Evolutionary conservation across 2,329 filamentous ascomycete genomes (phyloP), one percentile per base, ranked within the genome.

Genomic region (Blastomyces percursus): DNA sequence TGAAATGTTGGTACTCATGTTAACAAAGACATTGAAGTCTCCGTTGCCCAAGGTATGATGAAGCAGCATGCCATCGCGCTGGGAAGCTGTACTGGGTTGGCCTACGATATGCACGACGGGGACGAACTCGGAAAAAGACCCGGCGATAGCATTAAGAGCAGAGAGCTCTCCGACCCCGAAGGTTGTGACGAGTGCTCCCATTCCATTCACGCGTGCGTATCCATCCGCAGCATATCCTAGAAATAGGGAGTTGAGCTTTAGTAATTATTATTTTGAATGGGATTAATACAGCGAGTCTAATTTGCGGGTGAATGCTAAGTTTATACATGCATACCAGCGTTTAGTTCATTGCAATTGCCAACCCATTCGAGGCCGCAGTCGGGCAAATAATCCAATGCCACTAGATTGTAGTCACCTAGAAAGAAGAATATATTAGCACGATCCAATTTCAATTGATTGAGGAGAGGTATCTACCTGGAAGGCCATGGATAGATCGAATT

Each of bases 201-300:
- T 84, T 54, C 86, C 85, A 66, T 86, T 87, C 65, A 89, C 81
- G 65, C 88, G 82, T 62, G 86, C 86, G 70, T 91, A 91, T 32
- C 87, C 88, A 74, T 91, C 88, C 24, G 88, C 86, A 38, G 88
- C 87, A 70, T 90, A 90, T 32, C 85, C 87, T 75, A 84, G 70
- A 32, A 30, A 19, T 3, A 30, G 24, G 12, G 24, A 27, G 12
- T 30, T 27, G 24, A 30, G 14, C 6, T 51, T 30, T 19, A 51
- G 48, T 51, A 51, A 24, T 30, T 51, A 51, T 7, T 5, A 30
- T 24, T 19, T 51, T 51, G 16, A 16, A 51, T n/a, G 24, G 24
- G 48, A 27, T 24, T 24, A 30, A 24, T 27, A 11, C 48, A 8
- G 21, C 11, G 6, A 67, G 24, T 30, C 14, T 3, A 50, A 52